Percentiles rank a stretch among this genome's conserved stretches.
These are phyloP conservation scores for Chrysophaeum taylorii DNA, from an alignment of 352 stramenopile species.

Conservation along the genomic window DNA sequence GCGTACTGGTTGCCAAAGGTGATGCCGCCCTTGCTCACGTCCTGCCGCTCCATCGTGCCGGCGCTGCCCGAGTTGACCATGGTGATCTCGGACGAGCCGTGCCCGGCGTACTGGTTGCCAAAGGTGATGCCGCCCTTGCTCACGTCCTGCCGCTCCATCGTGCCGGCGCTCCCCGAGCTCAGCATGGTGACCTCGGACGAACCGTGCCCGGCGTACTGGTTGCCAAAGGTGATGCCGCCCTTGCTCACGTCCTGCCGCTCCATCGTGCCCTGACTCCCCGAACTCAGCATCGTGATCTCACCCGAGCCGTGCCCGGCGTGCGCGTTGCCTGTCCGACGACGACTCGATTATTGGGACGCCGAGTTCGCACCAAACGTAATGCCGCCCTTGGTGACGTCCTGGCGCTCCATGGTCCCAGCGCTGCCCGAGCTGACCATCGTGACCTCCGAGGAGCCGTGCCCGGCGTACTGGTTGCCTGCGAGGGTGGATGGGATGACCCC, in stretches of 20 bases:
- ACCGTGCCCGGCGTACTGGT: neutral
- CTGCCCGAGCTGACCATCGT: neutral
- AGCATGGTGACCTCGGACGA: neutral
- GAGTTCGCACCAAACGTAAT: slow-evolving; percentile 8
- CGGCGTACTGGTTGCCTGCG: neutral
- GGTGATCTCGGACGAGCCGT: neutral
- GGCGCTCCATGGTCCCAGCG: slow-evolving; percentile 5
- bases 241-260: neutral
- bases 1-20: neutral
- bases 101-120: neutral
- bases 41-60: slow-evolving; percentile 1
- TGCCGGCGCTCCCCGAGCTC: neutral
- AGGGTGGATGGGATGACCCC: too few species aligned
- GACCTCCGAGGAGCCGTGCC: neutral
- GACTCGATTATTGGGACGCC: neutral
- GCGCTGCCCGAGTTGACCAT: neutral
- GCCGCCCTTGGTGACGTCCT: neutral
- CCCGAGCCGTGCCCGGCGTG: neutral
- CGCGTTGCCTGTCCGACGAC: neutral
- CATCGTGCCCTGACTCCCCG: neutral
- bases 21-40: neutral
- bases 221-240: slow-evolving; percentile 13
- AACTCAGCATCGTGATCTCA: neutral
- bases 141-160: neutral
- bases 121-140: slow-evolving; percentile 13